A percentile compares a stretch with the other conserved stretches of the same genome.
Conservation (phyloP, 345 rosid genomes). For the Adansonia digitata region DNA sequence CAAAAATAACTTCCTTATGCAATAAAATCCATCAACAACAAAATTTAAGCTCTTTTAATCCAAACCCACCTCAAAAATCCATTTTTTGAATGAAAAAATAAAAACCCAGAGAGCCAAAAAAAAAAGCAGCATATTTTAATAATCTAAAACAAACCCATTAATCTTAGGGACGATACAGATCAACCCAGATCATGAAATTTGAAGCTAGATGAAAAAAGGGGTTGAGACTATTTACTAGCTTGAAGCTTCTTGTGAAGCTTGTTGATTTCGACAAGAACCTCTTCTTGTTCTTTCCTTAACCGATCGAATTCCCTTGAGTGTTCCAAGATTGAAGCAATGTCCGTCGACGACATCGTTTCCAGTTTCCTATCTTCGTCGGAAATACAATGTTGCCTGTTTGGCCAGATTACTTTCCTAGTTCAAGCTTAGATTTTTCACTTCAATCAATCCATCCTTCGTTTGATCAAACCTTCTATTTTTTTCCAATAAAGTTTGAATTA, state of each 20-base stretch:
- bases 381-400: slow-evolving; percentile 9
- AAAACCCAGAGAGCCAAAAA: background rate
- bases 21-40: background rate
- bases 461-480: slow-evolving; percentile 3
- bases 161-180: background rate
- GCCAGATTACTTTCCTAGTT: background rate
- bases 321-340: slow-evolving; percentile 59
- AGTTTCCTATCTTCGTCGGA: background rate
- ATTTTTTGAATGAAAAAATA: background rate
- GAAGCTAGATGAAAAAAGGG: background rate
- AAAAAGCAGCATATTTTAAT: background rate
- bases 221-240: slow-evolving; percentile 36
- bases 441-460: background rate
- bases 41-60: background rate
- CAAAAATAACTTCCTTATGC: background rate
- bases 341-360: slow-evolving; percentile 54
- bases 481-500: background rate
- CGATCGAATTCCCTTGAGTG: slow-evolving; percentile 86
- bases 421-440: slow-evolving; percentile 10
- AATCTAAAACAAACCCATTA: slow-evolving; percentile 21
- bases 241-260: slow-evolving; percentile 87
- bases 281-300: slow-evolving; percentile 72
- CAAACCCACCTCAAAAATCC: slow-evolving; percentile 9
- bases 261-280: slow-evolving; percentile 61
- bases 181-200: slow-evolving; percentile 8